Evolutionary conservation across 2,329 filamentous ascomycete species (phyloP).

Genomic region (Pseudocercospora crystallina): DNA sequence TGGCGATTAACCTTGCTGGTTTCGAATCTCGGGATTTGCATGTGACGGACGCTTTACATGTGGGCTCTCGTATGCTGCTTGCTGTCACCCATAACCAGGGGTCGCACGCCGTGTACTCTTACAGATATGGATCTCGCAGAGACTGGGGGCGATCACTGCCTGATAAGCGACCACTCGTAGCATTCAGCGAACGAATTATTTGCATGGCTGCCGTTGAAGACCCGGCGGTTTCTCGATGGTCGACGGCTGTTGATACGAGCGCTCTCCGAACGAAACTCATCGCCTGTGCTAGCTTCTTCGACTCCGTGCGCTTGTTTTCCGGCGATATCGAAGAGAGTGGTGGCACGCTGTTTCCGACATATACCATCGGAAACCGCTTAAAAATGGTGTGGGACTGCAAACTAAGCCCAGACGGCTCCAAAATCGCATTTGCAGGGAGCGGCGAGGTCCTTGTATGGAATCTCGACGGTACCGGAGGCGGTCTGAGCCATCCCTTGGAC

Average conservation of each 20-base stretch:
- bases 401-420: neutral
- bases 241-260: too few species aligned
- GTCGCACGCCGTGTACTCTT: neutral
- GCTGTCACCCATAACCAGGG: neutral
- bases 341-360: neutral
- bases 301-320: too few species aligned
- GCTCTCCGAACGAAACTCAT: too few species aligned
- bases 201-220: too few species aligned
- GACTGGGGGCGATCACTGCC: neutral
- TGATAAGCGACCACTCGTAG: neutral
- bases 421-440: slow-evolving; percentile 6
- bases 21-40: too few species aligned
- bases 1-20: too few species aligned
- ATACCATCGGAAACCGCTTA: neutral
- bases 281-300: too few species aligned
- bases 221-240: too few species aligned
- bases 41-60: neutral
- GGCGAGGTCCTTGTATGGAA: neutral
- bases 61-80: neutral
- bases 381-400: slow-evolving; percentile 14
- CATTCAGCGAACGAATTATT: neutral
- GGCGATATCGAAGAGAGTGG: too few species aligned
- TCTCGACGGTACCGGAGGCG: neutral
- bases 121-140: neutral
- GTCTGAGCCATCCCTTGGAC: neutral